Conservation (phyloP, 305 asterid genomes). For the Fraxinus ornus region DNA sequence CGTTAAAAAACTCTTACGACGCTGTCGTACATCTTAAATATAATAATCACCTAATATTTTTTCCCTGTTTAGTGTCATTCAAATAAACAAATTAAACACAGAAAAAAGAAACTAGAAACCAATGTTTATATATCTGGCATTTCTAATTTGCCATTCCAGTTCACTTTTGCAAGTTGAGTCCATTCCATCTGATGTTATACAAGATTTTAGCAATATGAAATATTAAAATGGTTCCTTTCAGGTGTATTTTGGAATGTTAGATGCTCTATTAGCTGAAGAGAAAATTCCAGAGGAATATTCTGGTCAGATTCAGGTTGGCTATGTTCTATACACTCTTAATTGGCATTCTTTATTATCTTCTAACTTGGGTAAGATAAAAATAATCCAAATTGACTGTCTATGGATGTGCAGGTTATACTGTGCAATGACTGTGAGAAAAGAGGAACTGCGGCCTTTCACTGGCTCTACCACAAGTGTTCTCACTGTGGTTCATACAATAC, state of each 20-base stretch:
- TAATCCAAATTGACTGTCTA: constrained; percentile 6
- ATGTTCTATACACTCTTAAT: constrained; percentile 11
- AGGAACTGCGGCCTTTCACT: constrained; percentile 74
- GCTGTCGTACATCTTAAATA: not conserved
- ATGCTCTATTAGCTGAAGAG: constrained; percentile 79
- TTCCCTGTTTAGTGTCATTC: not conserved
- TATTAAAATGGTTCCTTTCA: constrained; percentile 30
- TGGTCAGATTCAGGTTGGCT: constrained; percentile 62
- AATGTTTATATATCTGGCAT: not conserved
- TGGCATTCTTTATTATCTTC: constrained; percentile 14
- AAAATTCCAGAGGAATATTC: constrained; percentile 81
- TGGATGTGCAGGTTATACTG: constrained; percentile 57
- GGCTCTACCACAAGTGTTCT: constrained; percentile 83
- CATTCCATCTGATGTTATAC: not conserved
- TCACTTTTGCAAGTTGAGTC: constrained; percentile 7
- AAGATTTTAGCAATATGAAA: not conserved
- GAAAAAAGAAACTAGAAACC: not conserved
- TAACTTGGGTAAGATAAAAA: not conserved
- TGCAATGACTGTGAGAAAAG: constrained; percentile 85
- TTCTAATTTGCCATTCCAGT: not conserved
- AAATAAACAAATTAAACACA: not conserved
- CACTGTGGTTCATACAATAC: constrained; percentile 82
- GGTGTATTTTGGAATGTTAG: constrained; percentile 85
- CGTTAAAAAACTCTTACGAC: not conserved
- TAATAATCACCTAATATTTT: not conserved